Evolutionary conservation across 176 grass and related monocot species (phyloP).

Genomic region (Hsuehochloa calcarea): DNA sequence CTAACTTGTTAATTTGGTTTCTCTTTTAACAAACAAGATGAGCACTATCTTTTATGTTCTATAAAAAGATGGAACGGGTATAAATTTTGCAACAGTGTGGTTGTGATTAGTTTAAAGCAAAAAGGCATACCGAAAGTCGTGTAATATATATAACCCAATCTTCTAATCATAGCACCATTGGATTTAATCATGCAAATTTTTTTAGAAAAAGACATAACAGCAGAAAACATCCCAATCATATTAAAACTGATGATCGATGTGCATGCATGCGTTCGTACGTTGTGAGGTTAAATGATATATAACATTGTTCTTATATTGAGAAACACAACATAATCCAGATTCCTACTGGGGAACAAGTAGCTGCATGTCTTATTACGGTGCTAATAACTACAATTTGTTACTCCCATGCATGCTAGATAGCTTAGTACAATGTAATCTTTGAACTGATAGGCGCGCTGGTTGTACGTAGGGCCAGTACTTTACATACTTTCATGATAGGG

Average conservation of each 20-base stretch:
- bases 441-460: background rate
- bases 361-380: background rate
- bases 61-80: background rate
- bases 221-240: background rate
- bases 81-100: background rate
- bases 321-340: slow-evolving; percentile 11
- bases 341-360: background rate
- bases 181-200: background rate
- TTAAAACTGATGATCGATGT: background rate
- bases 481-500: slow-evolving; percentile 16
- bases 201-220: background rate
- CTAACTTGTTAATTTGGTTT: slow-evolving; percentile 14
- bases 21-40: background rate
- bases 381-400: background rate
- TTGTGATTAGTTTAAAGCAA: background rate
- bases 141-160: background rate
- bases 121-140: background rate
- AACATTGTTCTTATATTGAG: background rate
- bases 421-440: background rate
- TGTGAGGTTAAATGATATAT: background rate
- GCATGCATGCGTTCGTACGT: background rate
- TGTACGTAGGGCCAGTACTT: background rate
- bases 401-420: background rate
- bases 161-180: background rate
- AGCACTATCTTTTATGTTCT: background rate